Evolutionary conservation across 345 rosid genomes (phyloP).

Genomic region (Citrus sinensis): DNA sequence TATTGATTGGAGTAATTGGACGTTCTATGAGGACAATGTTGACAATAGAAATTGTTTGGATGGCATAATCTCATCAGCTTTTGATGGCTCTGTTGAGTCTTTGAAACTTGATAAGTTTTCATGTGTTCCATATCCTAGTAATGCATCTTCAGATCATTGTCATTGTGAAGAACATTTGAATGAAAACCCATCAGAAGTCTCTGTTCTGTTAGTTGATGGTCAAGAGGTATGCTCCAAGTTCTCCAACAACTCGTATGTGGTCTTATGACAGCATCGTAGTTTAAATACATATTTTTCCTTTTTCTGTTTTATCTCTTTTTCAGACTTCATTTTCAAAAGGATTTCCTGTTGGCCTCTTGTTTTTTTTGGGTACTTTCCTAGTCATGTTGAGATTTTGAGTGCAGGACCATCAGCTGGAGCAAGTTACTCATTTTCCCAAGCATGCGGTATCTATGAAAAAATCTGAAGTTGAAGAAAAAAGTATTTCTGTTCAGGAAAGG

Average conservation of each 20-base stretch:
- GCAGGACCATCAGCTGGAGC: conserved; percentile 43
- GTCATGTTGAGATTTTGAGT: conserved; percentile 11
- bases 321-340: not conserved
- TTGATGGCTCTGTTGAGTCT: conserved; percentile 29
- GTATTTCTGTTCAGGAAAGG: conserved; percentile 54
- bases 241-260: conserved; percentile 29
- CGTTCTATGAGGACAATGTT: conserved; percentile 39
- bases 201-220: conserved; percentile 27
- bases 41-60: conserved; percentile 16
- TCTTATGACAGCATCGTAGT: conserved; percentile 17
- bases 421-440: conserved; percentile 27
- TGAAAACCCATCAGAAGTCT: conserved; percentile 27
- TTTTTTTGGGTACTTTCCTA: not conserved
- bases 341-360: not conserved
- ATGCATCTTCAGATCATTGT: conserved; percentile 23
- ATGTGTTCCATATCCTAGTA: conserved; percentile 8
- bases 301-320: conserved; percentile 5
- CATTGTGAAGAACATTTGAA: conserved; percentile 25
- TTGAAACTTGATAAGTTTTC: conserved; percentile 41
- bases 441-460: conserved; percentile 25
- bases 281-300: conserved; percentile 1
- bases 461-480: conserved; percentile 32
- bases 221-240: conserved; percentile 26
- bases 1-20: conserved; percentile 82
- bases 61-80: conserved; percentile 23